phyloP scores from a whole-genome alignment of 108 stramenopile genomes.

The Epithemia pelagica region DNA sequence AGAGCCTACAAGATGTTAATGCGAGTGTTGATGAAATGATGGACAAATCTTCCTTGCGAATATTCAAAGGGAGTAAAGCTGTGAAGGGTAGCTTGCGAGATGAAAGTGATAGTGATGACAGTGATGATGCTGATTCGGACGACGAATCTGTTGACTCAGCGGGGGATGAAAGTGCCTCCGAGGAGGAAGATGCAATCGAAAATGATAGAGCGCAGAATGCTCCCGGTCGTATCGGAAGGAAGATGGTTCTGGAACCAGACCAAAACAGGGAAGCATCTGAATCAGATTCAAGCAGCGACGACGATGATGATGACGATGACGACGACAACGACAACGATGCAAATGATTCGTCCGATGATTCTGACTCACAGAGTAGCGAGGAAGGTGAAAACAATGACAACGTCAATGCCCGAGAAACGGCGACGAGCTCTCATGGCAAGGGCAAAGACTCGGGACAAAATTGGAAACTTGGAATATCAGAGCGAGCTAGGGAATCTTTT shows the following conservation, averaged over 20 bases:
- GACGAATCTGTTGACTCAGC: slow-evolving; percentile 21
- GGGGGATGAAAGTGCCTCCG: slow-evolving; percentile 28
- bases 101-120: slow-evolving; percentile 28
- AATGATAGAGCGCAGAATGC: slow-evolving; percentile 1
- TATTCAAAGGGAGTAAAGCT: slow-evolving; percentile 77
- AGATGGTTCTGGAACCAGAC: background rate
- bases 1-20: slow-evolving; percentile 82
- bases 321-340: background rate
- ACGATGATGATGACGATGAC: background rate
- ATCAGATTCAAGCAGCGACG: background rate
- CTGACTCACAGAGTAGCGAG: background rate
- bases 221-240: background rate
- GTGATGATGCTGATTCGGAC: slow-evolving; percentile 18
- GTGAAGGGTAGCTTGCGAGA: slow-evolving; percentile 43
- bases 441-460: slow-evolving; percentile 3
- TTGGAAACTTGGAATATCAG: slow-evolving; percentile 66
- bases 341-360: background rate
- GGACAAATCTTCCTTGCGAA: slow-evolving; percentile 61
- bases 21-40: slow-evolving; percentile 85
- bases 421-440: background rate
- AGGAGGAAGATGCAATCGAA: slow-evolving; percentile 31
- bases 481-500: slow-evolving; percentile 60
- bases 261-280: background rate
- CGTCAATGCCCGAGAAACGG: slow-evolving; percentile 11
- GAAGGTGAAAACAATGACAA: slow-evolving; percentile 11